A percentile compares a stretch with the other conserved stretches of the same genome.
Evolutionary conservation across 805 yeast genomes (phyloP).

Genomic region (Vanderwaltozyma polyspora): DNA sequence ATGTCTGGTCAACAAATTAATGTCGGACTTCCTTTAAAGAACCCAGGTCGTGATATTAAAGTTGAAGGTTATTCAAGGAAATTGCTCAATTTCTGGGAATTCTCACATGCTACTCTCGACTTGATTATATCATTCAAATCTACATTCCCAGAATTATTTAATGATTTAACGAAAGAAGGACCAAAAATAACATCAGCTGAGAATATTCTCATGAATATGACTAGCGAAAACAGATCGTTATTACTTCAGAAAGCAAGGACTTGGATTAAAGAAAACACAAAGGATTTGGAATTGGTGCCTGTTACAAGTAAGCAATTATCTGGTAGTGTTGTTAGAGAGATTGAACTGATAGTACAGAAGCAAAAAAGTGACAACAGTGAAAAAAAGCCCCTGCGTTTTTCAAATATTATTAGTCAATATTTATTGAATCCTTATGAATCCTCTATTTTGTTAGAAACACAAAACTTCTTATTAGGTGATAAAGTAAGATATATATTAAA

Average conservation of each 20-base stretch:
- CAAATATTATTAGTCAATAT: no score
- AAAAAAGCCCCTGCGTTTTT: no score
- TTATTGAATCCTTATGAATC: no score
- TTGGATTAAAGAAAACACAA: constrained; percentile 41
- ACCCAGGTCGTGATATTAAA: constrained; percentile 64
- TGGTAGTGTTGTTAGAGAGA: no score
- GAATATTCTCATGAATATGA: constrained; percentile 28
- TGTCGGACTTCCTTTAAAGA: constrained; percentile 78
- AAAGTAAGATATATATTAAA: constrained; percentile 71
- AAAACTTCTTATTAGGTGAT: no score
- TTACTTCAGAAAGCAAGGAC: constrained; percentile 22
- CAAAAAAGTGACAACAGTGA: no score
- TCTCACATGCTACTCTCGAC: constrained; percentile 58
- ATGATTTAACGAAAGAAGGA: constrained; percentile 24
- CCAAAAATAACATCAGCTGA: constrained; percentile 17
- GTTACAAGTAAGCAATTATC: constrained; percentile 68
- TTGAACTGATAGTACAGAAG: no score
- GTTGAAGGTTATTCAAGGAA: constrained; percentile 78
- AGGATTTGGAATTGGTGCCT: constrained; percentile 50
- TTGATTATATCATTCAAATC: constrained; percentile 50
- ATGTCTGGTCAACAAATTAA: constrained; percentile 42
- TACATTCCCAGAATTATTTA: constrained; percentile 53
- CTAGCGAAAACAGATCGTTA: constrained; percentile 17
- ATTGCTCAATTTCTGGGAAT: constrained; percentile 64
- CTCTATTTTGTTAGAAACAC: no score